Evolutionary conservation across 2,329 filamentous ascomycete species (phyloP).

Genomic region (Exophiala dermatitidis): DNA sequence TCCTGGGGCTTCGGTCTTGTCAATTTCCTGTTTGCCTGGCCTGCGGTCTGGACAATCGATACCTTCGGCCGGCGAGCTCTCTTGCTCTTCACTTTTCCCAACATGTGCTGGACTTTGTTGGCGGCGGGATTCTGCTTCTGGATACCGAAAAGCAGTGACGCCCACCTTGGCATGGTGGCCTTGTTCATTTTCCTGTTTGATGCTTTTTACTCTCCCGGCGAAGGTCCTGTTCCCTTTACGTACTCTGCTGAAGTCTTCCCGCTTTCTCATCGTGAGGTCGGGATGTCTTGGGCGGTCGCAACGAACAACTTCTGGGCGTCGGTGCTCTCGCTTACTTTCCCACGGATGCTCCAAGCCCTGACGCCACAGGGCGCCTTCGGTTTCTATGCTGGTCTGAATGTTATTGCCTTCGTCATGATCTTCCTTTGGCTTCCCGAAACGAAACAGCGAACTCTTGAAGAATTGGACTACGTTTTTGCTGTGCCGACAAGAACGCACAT

Average conservation of each 20-base stretch:
- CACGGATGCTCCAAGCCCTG: constrained; percentile 43
- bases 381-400: constrained; percentile 50
- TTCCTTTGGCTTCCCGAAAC: constrained; percentile 55
- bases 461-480: constrained; percentile 53
- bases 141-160: constrained; percentile 38
- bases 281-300: constrained; percentile 42
- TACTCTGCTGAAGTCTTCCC: constrained; percentile 63
- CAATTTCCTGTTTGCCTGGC: constrained; percentile 60
- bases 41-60: constrained; percentile 54
- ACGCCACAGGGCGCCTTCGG: constrained; percentile 51
- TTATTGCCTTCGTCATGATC: constrained; percentile 56
- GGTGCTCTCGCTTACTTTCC: constrained; percentile 46
- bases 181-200: constrained; percentile 41
- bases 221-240: constrained; percentile 59
- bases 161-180: constrained; percentile 38
- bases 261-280: constrained; percentile 52
- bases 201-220: constrained; percentile 48
- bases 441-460: constrained; percentile 46
- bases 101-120: constrained; percentile 51
- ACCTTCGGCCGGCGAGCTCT: constrained; percentile 60
- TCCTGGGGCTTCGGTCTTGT: constrained; percentile 60
- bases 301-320: constrained; percentile 45
- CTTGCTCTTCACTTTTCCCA: constrained; percentile 56
- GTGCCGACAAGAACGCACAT: constrained; percentile 53
- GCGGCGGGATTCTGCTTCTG: constrained; percentile 49